These are phyloP conservation scores for Hypoxylon sp. DNA, from an alignment of 2,329 filamentous ascomycete genomes.

Conservation along the genomic window DNA sequence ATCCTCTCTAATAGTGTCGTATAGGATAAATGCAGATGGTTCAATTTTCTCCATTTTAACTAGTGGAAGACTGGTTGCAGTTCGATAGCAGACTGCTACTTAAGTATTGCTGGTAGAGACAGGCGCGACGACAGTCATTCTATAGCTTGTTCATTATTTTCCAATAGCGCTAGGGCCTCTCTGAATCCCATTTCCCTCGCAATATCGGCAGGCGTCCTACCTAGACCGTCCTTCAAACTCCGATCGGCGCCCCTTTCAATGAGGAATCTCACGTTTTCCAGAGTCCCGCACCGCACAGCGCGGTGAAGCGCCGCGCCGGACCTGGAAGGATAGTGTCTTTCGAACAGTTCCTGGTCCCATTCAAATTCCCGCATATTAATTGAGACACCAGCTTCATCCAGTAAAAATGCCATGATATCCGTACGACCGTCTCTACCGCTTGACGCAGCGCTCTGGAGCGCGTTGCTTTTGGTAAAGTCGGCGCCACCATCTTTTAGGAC, in stretches of 20 bases:
- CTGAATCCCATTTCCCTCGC: background rate
- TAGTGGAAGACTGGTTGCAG: background rate
- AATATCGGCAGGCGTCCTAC: background rate
- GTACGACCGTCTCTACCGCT: background rate
- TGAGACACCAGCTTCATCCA: constrained; percentile 1
- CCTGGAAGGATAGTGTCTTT: background rate
- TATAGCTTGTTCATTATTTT: background rate
- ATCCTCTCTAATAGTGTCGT: background rate
- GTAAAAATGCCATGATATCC: background rate
- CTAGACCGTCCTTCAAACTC: background rate
- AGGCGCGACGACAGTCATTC: background rate
- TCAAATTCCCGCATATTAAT: constrained; percentile 1
- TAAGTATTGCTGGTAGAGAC: background rate
- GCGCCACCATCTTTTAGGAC: constrained; percentile 3
- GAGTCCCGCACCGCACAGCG: background rate
- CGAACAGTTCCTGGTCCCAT: background rate
- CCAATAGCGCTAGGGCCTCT: constrained; percentile 2
- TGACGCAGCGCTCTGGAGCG: background rate
- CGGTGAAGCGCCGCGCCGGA: background rate
- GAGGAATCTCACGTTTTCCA: constrained; percentile 1
- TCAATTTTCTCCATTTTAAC: background rate
- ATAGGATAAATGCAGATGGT: background rate
- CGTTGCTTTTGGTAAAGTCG: constrained; percentile 11
- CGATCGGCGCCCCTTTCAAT: constrained; percentile 1
- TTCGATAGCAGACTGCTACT: background rate